Percentiles rank a stretch among this genome's conserved stretches.
Conservation (phyloP, 768 basidiomycete genomes). For the Leccinum rimulosum region DNA sequence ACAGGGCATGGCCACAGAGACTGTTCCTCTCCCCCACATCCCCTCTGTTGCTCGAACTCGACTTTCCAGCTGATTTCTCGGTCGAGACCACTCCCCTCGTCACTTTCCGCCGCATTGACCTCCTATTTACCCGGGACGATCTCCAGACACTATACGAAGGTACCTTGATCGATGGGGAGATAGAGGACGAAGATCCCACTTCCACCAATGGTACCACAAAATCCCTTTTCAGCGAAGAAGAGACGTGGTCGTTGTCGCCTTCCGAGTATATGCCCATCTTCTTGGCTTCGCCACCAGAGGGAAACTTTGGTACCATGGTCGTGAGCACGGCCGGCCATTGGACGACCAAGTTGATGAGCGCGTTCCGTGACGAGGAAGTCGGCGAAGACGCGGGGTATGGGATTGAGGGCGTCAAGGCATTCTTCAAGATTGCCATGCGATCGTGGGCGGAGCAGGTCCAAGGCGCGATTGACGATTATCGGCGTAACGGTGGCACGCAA, state of each 20-base stretch:
- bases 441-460: slow-evolving; percentile 56
- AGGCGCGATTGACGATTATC: slow-evolving; percentile 37
- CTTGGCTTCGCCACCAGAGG: slow-evolving; percentile 41
- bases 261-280: slow-evolving; percentile 53
- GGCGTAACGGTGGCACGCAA: slow-evolving; percentile 23
- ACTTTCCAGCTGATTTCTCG: slow-evolving; percentile 52
- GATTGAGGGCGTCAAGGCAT: slow-evolving; percentile 50
- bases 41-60: slow-evolving; percentile 30
- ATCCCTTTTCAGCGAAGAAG: slow-evolving; percentile 54
- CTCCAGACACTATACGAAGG: slow-evolving; percentile 44
- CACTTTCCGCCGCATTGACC: slow-evolving; percentile 63
- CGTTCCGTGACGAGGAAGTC: slow-evolving; percentile 33
- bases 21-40: slow-evolving; percentile 60
- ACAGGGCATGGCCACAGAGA: slow-evolving; percentile 64
- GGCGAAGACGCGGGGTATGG: slow-evolving; percentile 41
- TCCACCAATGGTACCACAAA: slow-evolving; percentile 26
- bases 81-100: slow-evolving; percentile 58
- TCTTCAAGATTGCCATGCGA: slow-evolving; percentile 58
- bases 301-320: slow-evolving; percentile 59
- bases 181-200: slow-evolving; percentile 11
- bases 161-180: slow-evolving; percentile 19
- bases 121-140: slow-evolving; percentile 50
- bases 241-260: slow-evolving; percentile 51
- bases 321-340: slow-evolving; percentile 69
- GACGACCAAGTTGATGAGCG: slow-evolving; percentile 56